Evolutionary conservation across 768 basidiomycete genomes (phyloP).

Genomic region (Naganishia antarctica): DNA sequence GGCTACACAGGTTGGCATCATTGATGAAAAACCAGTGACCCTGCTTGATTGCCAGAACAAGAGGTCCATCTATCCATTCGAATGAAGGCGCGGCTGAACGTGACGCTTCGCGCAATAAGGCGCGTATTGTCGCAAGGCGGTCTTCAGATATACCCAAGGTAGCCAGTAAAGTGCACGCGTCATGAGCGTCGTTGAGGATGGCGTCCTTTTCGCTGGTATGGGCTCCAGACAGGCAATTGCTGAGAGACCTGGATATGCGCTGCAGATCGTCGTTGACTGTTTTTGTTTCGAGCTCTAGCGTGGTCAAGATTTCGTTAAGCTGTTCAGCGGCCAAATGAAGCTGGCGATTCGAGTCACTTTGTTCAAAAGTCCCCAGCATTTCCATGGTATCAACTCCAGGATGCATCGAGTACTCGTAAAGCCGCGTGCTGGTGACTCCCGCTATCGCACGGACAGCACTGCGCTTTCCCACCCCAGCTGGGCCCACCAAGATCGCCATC

Average conservation of each 20-base stretch:
- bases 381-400: slow-evolving; percentile 87
- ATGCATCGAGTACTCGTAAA: slow-evolving; percentile 73
- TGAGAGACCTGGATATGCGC: neutral
- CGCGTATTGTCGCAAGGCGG: neutral
- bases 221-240: slow-evolving; percentile 1
- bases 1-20: slow-evolving; percentile 87
- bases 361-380: slow-evolving; percentile 92
- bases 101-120: neutral
- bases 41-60: slow-evolving; percentile 74
- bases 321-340: neutral
- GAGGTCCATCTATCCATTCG: slow-evolving; percentile 92
- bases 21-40: slow-evolving; percentile 90
- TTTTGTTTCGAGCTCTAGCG: neutral
- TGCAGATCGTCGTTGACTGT: neutral
- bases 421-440: slow-evolving; percentile 60
- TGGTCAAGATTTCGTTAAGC: neutral
- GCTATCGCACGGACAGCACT: slow-evolving; percentile 67
- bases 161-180: neutral
- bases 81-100: slow-evolving; percentile 52
- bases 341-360: slow-evolving; percentile 58
- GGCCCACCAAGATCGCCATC: slow-evolving; percentile 83
- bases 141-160: neutral
- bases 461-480: slow-evolving; percentile 71
- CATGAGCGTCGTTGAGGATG: neutral
- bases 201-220: neutral